Evolutionary conservation across 2,329 filamentous ascomycete genomes (phyloP), one percentile per base, ranked within the genome.

Genomic region (Stachybotrys chlorohalonatus): DNA sequence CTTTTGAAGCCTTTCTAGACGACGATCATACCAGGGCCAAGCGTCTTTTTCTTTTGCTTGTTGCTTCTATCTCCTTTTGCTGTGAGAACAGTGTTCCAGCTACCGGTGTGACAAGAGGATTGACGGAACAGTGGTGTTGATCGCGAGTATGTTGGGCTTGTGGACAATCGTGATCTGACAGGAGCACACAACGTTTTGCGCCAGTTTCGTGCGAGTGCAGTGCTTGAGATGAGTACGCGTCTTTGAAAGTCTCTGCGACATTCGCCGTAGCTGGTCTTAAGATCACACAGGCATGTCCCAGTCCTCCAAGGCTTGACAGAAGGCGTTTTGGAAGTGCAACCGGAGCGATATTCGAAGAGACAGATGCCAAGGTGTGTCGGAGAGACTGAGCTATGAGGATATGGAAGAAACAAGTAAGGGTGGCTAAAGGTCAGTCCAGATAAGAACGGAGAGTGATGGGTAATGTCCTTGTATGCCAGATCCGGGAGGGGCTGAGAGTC

Each of bases 181-280:
- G 57, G 59, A 64, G 63, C 59, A 59, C 62, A 64, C 62, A 60
- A 64, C 62, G 48, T 51, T 47, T 30, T 62, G 62, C 62, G 60
- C 58, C 56, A 56, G 56, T 54, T 17, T 48, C 48, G 45, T 45
- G 50, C 57, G 52, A 57, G 60, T 67, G 63, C 65, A 67, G 66
- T 65, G 68, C 65, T 63, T 60, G 57, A 54, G 62, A 61, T 61
- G 60, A 55, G 59, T 62, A 63, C 68, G 64, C 69, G 68, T 74
- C 71, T 70, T 73, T 72, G 71, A 59, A 42, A 60, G 59, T 64
- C 61, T 58, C 59, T 61, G 60, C 58, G 62, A 62, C 60, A 59
- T 56, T 54, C 57, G 55, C 61, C 55, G 56, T 58, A 62, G 60
- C 63, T 64, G 64, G 58, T 58, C 46, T 24, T 60, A 51, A 51